Percentiles rank a stretch among this genome's conserved stretches.
Evolutionary conservation across 2,329 filamentous ascomycete species (phyloP).

Genomic region (Davidsoniella neocaledoniae): DNA sequence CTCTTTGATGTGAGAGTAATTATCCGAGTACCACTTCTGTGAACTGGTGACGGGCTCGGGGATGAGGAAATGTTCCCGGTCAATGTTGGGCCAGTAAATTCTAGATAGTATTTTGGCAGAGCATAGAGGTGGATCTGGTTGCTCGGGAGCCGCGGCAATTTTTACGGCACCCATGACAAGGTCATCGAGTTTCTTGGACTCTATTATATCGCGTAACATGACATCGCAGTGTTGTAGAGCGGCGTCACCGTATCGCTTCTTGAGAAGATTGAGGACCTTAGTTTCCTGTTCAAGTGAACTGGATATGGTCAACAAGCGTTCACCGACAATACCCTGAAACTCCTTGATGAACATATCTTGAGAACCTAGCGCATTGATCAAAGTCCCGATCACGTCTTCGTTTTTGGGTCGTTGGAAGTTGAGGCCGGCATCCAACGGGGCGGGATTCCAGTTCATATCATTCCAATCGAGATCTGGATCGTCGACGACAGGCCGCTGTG

Average conservation of each 20-base stretch:
- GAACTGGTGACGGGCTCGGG: slow-evolving; percentile 40
- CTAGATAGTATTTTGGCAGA: slow-evolving; percentile 79
- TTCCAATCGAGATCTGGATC: slow-evolving; percentile 71
- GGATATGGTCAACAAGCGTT: slow-evolving; percentile 54
- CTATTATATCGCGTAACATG: slow-evolving; percentile 86
- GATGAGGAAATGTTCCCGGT: slow-evolving; percentile 50
- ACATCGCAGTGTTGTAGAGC: slow-evolving; percentile 88
- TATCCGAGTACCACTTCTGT: slow-evolving; percentile 54
- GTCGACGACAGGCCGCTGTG: slow-evolving; percentile 33
- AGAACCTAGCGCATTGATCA: slow-evolving; percentile 75
- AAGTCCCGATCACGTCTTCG: slow-evolving; percentile 79
- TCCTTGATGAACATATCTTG: slow-evolving; percentile 90
- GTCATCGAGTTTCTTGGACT: slow-evolving; percentile 57
- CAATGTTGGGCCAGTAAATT: slow-evolving; percentile 74
- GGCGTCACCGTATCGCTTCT: slow-evolving; percentile 71
- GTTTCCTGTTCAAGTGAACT: slow-evolving; percentile 61
- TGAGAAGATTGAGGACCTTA: slow-evolving; percentile 70
- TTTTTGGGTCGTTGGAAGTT: slow-evolving; percentile 82
- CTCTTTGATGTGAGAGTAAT: slow-evolving; percentile 66
- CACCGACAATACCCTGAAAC: slow-evolving; percentile 75
- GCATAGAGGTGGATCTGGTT: slow-evolving; percentile 22
- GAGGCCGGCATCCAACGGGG: slow-evolving; percentile 80
- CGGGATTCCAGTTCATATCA: slow-evolving; percentile 84
- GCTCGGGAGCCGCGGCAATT: neutral
- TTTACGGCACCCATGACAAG: slow-evolving; percentile 7